phyloP scores from a whole-genome alignment of 1,139 yeast species.

The Saccharomyces hybrid region DNA sequence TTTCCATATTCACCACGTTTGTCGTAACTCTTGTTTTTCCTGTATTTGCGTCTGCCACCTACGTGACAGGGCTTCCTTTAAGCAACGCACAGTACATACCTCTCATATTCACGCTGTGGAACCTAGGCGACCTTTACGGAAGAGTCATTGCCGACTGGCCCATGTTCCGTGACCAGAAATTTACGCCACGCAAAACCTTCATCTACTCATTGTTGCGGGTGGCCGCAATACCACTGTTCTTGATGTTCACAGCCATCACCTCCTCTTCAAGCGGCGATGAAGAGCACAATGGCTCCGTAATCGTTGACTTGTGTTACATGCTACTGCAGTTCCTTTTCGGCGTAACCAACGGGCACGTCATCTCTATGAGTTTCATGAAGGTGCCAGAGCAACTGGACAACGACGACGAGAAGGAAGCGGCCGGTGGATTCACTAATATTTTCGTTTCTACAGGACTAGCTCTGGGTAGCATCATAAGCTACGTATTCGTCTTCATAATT shows the following conservation, averaged over 20 bases:
- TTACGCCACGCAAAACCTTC: slow-evolving; percentile 34
- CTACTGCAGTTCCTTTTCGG: slow-evolving; percentile 72
- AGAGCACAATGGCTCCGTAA: slow-evolving; percentile 22
- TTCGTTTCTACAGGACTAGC: slow-evolving; percentile 70
- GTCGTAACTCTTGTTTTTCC: slow-evolving; percentile 78
- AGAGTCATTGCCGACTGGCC: slow-evolving; percentile 55
- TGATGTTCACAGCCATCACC: slow-evolving; percentile 47
- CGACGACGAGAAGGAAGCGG: slow-evolving; percentile 75
- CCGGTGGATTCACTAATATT: slow-evolving; percentile 85
- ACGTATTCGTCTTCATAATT: slow-evolving; percentile 42
- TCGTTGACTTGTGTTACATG: slow-evolving; percentile 62
- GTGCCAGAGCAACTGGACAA: slow-evolving; percentile 53
- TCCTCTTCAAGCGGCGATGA: slow-evolving; percentile 31
- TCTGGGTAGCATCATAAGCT: slow-evolving; percentile 67
- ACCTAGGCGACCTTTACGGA: slow-evolving; percentile 77
- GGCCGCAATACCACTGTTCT: slow-evolving; percentile 53
- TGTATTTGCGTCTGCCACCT: slow-evolving; percentile 71
- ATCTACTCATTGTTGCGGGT: slow-evolving; percentile 47
- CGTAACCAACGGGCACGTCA: slow-evolving; percentile 75
- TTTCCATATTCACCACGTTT: slow-evolving; percentile 68
- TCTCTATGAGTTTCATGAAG: slow-evolving; percentile 74
- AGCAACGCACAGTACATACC: slow-evolving; percentile 54
- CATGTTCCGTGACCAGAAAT: slow-evolving; percentile 14
- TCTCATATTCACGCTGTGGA: slow-evolving; percentile 75
- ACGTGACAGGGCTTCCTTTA: slow-evolving; percentile 34